Base-by-base conservation (phyloP, 1,139 yeast genomes). In the Spathaspora jeffriesii region DNA sequence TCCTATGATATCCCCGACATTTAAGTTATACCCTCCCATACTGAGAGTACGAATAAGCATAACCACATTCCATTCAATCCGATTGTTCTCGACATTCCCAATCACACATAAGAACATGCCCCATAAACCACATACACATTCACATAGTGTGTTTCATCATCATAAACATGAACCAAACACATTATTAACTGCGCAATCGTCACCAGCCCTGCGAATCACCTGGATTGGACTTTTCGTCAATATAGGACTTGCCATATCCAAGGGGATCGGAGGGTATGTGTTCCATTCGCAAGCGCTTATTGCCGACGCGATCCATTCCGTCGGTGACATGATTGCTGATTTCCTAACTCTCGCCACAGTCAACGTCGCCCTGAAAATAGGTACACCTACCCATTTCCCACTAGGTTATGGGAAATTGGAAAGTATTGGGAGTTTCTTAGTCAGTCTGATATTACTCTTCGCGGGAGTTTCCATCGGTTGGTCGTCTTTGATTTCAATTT, bases 401-500 rank as follows among this genome's bases (percentile, higher is more conserved):
- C 73, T 86, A 50, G 99, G 99, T 1, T 90, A 85, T 62, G 99
- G 99, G 48, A 90, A 92, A 60, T 78, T 93, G 43, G 99, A 93
- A 67, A 86, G 97, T 2, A 75, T 91, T 27, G 99, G 99, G 1
- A 88, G 98, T 0, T 71, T 92, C 39, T 84, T 93, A 30, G 98
- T 93, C 5, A 86, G 96, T 42, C 82, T 87, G 0, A 84, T 93
- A 45, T 73, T 93, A 50, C 70, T 95, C 2, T 78, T 85, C 63
- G 98, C 98, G 2, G 99, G 99, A 40, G 63, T 88, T 17, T 86
- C 93, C 25, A 95, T 93, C 54, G 98, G 98, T 25, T 89, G 95
- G 92, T 77, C 88, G 40, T 88, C 96, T 0, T 62, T 89, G 18
- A 73, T 85, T 46, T 86, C 85, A 50, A 79, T 89, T 43, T 73